phyloP scores from a whole-genome alignment of 2,329 filamentous ascomycete species.

The Boeremia lycopersici region DNA sequence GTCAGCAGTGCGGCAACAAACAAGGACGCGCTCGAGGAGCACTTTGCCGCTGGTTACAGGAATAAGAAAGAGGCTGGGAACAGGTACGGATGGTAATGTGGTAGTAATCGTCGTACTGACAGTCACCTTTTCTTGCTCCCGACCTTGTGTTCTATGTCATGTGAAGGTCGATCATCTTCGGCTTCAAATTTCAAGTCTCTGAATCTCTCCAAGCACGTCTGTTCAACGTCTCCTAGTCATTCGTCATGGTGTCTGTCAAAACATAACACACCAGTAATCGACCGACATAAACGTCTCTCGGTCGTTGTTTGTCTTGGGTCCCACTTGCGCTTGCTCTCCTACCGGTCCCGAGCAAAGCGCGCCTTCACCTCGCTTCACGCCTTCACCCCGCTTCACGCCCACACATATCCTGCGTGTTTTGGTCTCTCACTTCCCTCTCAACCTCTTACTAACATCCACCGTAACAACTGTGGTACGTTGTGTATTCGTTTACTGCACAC shows the following conservation, averaged over 20 bases:
- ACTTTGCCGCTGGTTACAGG: conserved; percentile 79
- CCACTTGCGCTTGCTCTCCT: neutral
- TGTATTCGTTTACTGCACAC: no score
- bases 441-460: no score
- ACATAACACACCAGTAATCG: no score
- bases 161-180: no score
- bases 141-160: no score
- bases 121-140: no score
- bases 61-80: conserved; percentile 83
- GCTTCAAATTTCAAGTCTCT: no score
- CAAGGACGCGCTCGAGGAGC: conserved; percentile 87
- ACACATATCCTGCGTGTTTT: neutral
- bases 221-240: no score
- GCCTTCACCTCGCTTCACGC: conserved; percentile 1
- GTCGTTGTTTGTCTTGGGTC: neutral
- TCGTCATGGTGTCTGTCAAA: no score
- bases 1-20: conserved; percentile 83
- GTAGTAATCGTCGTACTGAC: neutral
- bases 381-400: neutral
- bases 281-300: neutral
- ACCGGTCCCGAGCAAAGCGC: neutral
- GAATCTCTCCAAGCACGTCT: no score
- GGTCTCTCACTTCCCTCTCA: neutral
- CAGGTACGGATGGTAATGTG: conserved; percentile 76
- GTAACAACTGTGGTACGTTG: no score